These are phyloP conservation scores for Fraxinus cuspidata DNA, from an alignment of 257 asterid genomes.

Conservation along the genomic window DNA sequence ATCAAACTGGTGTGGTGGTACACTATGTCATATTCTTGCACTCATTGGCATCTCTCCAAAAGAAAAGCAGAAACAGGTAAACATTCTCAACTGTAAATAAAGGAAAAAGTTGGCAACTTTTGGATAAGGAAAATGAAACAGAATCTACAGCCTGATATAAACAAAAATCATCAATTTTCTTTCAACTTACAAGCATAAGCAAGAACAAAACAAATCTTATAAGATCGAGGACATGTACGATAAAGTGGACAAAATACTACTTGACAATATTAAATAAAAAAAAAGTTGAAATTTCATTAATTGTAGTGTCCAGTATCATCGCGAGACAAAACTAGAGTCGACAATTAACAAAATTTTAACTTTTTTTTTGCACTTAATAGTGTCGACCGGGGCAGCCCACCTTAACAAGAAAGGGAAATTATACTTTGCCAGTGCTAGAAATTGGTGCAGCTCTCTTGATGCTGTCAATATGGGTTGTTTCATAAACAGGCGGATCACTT, in stretches of 20 bases:
- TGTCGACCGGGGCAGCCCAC: background rate
- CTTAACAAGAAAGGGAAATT: background rate
- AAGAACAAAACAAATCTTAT: constrained; percentile 8
- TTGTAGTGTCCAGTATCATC: background rate
- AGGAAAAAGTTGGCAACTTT: constrained; percentile 8
- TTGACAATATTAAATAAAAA: background rate
- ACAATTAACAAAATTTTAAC: background rate
- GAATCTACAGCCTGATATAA: constrained; percentile 19
- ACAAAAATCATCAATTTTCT: background rate
- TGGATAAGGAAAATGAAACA: constrained; percentile 12
- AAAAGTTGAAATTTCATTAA: too few species aligned
- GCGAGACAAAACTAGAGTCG: background rate
- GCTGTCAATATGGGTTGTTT: constrained; percentile 39
- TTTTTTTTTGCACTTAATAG: background rate
- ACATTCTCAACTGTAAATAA: constrained; percentile 12
- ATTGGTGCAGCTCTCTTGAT: constrained; percentile 34
- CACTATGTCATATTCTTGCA: constrained; percentile 28
- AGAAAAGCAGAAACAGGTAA: constrained; percentile 6
- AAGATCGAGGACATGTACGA: background rate
- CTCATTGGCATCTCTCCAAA: constrained; percentile 20
- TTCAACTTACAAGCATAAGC: constrained; percentile 26
- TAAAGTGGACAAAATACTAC: too few species aligned
- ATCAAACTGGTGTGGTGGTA: constrained; percentile 17
- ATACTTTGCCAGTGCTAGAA: constrained; percentile 19
- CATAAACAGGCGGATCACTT: constrained; percentile 52